These are phyloP conservation scores for Pecoramyces ruminantium DNA, from an alignment of 192 early-diverging fungal species.

Conservation along the genomic window DNA sequence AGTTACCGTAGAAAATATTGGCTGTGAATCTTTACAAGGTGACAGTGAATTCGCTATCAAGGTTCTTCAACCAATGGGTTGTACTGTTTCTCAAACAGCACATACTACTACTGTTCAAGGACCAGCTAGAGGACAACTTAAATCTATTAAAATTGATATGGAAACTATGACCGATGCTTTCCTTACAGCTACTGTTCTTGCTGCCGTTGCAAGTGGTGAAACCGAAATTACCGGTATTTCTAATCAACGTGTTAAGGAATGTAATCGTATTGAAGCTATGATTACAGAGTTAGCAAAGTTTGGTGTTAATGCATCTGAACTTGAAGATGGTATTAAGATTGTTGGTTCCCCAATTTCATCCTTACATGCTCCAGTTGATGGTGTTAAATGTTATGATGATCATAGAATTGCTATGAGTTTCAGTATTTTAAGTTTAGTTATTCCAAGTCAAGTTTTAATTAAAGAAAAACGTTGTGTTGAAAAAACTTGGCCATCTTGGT, in stretches of 20 bases:
- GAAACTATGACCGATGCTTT: conserved; percentile 99
- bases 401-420: conserved; percentile 97
- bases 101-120: conserved; percentile 80
- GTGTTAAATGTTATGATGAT: conserved; percentile 90
- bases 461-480: conserved; percentile 93
- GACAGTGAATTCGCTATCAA: conserved; percentile 81
- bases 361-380: conserved; percentile 21
- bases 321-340: conserved; percentile 82
- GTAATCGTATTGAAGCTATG: conserved; percentile 94
- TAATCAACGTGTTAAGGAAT: conserved; percentile 97
- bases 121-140: conserved; percentile 50
- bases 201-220: conserved; percentile 52
- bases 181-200: conserved; percentile 81
- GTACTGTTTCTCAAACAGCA: conserved; percentile 71
- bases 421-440: conserved; percentile 61
- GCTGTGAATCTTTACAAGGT: conserved; percentile 78
- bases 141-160: conserved; percentile 80
- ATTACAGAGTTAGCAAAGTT: conserved; percentile 78
- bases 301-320: conserved; percentile 64
- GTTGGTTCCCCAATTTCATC: conserved; percentile 28
- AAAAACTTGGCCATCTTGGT: conserved; percentile 99
- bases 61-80: conserved; percentile 83
- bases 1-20: conserved; percentile 85
- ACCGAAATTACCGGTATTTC: conserved; percentile 89
- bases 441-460: conserved; percentile 46